Base-by-base conservation (phyloP, 768 basidiomycete genomes). In the Gloeophyllum trabeum region DNA sequence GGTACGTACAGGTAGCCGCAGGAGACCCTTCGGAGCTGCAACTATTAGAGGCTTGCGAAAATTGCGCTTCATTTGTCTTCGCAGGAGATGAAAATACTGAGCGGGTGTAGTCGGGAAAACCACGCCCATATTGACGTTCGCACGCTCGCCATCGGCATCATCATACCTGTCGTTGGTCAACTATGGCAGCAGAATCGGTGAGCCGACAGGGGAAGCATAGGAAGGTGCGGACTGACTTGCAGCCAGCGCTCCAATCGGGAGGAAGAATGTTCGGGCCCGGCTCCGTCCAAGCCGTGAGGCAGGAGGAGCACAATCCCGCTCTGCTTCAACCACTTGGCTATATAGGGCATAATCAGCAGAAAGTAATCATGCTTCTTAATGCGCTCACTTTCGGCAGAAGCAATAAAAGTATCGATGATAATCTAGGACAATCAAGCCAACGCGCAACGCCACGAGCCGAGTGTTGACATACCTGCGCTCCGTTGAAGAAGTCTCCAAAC, bases 401-500 rank as follows among this genome's bases (percentile, higher is more conserved):
- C 70, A 25, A 96, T 67, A 56, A 86, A 94, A 0, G 88, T 90
- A 54, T 96, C 91, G 46, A 94, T 87, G 41, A 90, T 81, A 43
- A 91, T 71, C 72, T 85, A 52, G 26, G n/a, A 24, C 24, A 30
- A 35, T 19, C 24, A 19, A 16, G 21, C n/a, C 32, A 16, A 7
- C n/a, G 13, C 25, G 12, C 10, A 38, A 14, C 10, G 10, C 16
- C 12, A 40, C 6, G 19, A 40, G 34, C 5, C 22, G 25, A 39
- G 45, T 18, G 20, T 13, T 7, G 6, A 51, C 56, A 25, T 44
- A 71, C 73, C 60, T 84, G 84, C 7, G 88, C 86, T 2, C 89
- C 89, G 52, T 96, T 93, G 65, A 87, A 85, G 61, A 96, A 96
- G 55, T 93, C 91, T 18, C 90, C 90, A 49, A 92, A 92, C 76